Percentiles rank a stretch among this genome's conserved stretches.
These are phyloP conservation scores for Colletotrichum echinochloae DNA, from an alignment of 2,329 filamentous ascomycete genomes.

Conservation along the genomic window DNA sequence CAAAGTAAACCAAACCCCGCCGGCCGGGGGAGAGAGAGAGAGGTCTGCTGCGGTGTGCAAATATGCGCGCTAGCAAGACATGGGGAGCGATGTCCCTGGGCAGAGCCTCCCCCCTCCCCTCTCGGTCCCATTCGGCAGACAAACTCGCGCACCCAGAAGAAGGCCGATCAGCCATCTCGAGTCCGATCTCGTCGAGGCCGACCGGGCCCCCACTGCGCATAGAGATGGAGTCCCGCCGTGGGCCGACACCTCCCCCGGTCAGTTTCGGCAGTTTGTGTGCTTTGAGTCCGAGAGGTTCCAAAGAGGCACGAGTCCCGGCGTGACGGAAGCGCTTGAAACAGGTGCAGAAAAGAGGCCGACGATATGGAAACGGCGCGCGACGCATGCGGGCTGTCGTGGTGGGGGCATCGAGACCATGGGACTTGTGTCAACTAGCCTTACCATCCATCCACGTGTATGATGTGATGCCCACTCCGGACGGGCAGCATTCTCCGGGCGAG, in stretches of 20 bases:
- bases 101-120: constrained; percentile 34
- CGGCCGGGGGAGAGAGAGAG: not conserved
- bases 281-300: not conserved
- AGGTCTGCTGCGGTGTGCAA: too few species aligned
- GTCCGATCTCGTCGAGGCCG: constrained; percentile 31
- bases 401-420: constrained; percentile 12
- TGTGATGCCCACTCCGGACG: constrained; percentile 6
- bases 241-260: constrained; percentile 3
- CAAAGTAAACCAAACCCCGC: not conserved
- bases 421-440: not conserved
- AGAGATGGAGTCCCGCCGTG: constrained; percentile 18
- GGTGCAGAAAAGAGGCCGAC: not conserved
- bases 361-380: constrained; percentile 21
- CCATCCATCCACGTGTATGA: too few species aligned
- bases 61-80: constrained; percentile 7
- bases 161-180: constrained; percentile 30
- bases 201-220: constrained; percentile 16
- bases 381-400: constrained; percentile 20
- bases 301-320: not conserved
- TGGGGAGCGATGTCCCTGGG: constrained; percentile 3
- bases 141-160: constrained; percentile 1
- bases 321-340: constrained; percentile 14
- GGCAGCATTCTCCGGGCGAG: not conserved
- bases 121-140: not conserved
- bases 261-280: not conserved